Percentiles rank a stretch among this genome's conserved stretches.
Evolutionary conservation across 306 rosid species (phyloP).

Genomic region (Pyrus bretschneideri): DNA sequence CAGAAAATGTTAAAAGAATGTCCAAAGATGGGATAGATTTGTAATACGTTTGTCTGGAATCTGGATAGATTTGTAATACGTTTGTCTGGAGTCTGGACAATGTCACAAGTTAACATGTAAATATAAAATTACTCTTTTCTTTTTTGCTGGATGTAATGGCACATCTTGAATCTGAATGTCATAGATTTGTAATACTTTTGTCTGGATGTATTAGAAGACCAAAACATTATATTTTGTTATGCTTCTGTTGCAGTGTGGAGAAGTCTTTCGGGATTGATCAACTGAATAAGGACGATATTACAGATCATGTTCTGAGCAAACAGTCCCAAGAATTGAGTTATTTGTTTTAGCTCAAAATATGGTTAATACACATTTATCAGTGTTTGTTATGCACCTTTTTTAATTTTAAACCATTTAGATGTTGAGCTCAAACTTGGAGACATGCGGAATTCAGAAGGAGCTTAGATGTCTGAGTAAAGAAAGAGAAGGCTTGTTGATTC

Average conservation of each 20-base stretch:
- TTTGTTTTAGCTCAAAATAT: constrained; percentile 1
- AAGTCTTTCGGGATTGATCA: constrained; percentile 28
- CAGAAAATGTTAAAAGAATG: not conserved
- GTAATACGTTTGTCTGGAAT: not conserved
- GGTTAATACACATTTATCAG: not conserved
- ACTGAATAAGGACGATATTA: constrained; percentile 13
- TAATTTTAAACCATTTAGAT: constrained; percentile 9
- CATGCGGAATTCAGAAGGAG: constrained; percentile 13
- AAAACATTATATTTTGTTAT: not conserved
- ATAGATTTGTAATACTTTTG: not conserved
- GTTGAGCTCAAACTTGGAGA: constrained; percentile 17
- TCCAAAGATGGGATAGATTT: not conserved
- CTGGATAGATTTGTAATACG: not conserved
- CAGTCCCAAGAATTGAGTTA: constrained; percentile 43
- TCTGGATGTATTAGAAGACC: not conserved
- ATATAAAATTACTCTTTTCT: not conserved
- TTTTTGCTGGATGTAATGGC: not conserved
- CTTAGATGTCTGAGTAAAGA: constrained; percentile 13
- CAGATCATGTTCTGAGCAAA: constrained; percentile 13
- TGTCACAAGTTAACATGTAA: not conserved
- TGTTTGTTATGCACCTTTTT: not conserved
- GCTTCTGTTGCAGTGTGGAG: constrained; percentile 31
- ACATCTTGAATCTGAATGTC: not conserved
- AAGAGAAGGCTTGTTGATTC: constrained; percentile 24
- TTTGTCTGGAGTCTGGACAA: not conserved